Percentiles rank a stretch among this genome's conserved stretches.
Conservation (phyloP, 352 stramenopile species). For the Phytophthora aleatoria region DNA sequence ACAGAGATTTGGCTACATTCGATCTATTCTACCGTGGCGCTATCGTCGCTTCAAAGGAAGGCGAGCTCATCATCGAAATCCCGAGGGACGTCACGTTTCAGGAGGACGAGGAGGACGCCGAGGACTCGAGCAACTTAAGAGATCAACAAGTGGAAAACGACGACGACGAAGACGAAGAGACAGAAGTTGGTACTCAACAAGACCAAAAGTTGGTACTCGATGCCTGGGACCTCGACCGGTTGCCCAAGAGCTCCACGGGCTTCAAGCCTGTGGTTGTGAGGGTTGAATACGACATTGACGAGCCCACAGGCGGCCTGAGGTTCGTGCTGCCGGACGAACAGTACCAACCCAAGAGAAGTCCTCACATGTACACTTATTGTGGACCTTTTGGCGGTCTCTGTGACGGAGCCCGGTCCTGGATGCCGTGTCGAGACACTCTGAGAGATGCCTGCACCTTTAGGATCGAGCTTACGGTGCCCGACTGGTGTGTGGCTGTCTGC, state of each 20-base stretch:
- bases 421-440: conserved; percentile 82
- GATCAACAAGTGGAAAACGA: conserved; percentile 42
- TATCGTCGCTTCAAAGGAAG: conserved; percentile 85
- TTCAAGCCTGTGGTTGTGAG: conserved; percentile 74
- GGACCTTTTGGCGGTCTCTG: conserved; percentile 82
- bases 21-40: conserved; percentile 86
- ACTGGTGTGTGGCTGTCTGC: conserved; percentile 82
- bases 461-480: conserved; percentile 78
- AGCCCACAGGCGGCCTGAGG: conserved; percentile 65
- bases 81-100: conserved; percentile 62
- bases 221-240: conserved; percentile 70
- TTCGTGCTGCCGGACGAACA: conserved; percentile 77
- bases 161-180: conserved; percentile 33
- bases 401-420: conserved; percentile 84
- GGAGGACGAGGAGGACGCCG: conserved; percentile 51
- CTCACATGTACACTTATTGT: conserved; percentile 89
- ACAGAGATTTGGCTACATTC: conserved; percentile 79
- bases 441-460: conserved; percentile 74
- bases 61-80: conserved; percentile 80
- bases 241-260: conserved; percentile 69
- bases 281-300: conserved; percentile 81
- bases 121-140: conserved; percentile 41
- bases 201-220: conserved; percentile 57
- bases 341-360: conserved; percentile 68
- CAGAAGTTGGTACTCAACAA: conserved; percentile 35